Percentiles rank a stretch among this genome's conserved stretches.
Evolutionary conservation across 2,329 filamentous ascomycete species (phyloP).

Genomic region (Pseudogymnoascus pannorum): DNA sequence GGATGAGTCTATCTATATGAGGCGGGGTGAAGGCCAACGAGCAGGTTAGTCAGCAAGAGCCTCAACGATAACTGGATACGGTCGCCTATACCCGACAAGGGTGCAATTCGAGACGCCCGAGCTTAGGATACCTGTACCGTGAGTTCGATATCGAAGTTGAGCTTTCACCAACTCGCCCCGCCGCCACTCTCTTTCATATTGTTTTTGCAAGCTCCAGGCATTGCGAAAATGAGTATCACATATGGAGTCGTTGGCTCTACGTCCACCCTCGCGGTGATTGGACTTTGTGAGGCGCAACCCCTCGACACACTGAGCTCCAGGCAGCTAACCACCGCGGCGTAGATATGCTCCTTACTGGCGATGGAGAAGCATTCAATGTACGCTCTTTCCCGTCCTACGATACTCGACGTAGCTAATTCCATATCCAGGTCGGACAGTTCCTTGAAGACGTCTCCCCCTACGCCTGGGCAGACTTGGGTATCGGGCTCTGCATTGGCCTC

Average conservation of each 20-base stretch:
- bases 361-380: constrained; percentile 94
- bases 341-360: constrained; percentile 99
- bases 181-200: constrained; percentile 5
- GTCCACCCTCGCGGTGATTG: constrained; percentile 63
- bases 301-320: constrained; percentile 9
- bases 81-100: neutral
- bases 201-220: constrained; percentile 9
- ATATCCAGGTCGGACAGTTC: constrained; percentile 73
- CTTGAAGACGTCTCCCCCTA: constrained; percentile 91
- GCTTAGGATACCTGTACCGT: constrained; percentile 4
- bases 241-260: constrained; percentile 65
- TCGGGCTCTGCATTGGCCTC: constrained; percentile 88
- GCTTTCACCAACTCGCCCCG: constrained; percentile 8
- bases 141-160: constrained; percentile 4
- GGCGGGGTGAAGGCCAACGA: neutral
- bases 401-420: constrained; percentile 19
- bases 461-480: constrained; percentile 85
- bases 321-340: constrained; percentile 24
- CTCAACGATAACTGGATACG: neutral
- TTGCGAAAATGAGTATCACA: constrained; percentile 57
- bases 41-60: constrained; percentile 1
- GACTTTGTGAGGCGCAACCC: constrained; percentile 59
- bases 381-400: constrained; percentile 25
- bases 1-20: neutral
- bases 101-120: neutral